Evolutionary conservation across 106 monocot species (phyloP).

Genomic region (Cymbidium sinense): DNA sequence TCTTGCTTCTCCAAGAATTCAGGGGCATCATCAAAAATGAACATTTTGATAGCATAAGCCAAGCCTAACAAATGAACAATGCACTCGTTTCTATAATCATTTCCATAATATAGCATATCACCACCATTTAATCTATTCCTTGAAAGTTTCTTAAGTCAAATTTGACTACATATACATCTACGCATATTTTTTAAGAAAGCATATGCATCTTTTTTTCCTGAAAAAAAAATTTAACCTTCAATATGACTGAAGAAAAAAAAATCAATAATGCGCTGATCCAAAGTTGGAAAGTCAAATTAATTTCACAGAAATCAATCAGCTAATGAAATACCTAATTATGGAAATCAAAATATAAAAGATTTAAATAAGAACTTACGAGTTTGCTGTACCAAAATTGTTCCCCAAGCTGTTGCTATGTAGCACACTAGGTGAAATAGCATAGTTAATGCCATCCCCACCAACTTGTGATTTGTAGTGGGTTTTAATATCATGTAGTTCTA

Average conservation of each 20-base stretch:
- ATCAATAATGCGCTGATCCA: not conserved
- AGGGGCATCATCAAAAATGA: too few species aligned
- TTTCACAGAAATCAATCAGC: not conserved
- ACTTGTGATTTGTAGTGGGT: slow-evolving; percentile 7
- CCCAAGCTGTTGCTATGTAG: slow-evolving; percentile 46
- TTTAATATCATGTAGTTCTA: slow-evolving; percentile 24
- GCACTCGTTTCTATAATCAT: too few species aligned
- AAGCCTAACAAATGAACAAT: too few species aligned
- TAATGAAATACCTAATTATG: not conserved
- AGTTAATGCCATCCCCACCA: slow-evolving; percentile 9
- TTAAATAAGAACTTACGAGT: slow-evolving; percentile 30
- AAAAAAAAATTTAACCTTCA: not conserved
- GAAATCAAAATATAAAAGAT: not conserved
- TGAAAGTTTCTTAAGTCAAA: not conserved
- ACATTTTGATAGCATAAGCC: too few species aligned
- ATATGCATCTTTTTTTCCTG: not conserved
- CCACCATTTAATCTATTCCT: not conserved
- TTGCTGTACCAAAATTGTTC: slow-evolving; percentile 36
- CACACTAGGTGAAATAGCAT: slow-evolving; percentile 58
- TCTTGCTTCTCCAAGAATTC: too few species aligned
- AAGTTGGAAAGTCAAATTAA: not conserved
- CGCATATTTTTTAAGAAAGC: not conserved
- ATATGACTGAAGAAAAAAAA: not conserved
- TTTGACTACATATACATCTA: not conserved
- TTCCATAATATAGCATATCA: too few species aligned